Conservation (phyloP, 2,329 filamentous ascomycete genomes). For the Fusarium sp. region DNA sequence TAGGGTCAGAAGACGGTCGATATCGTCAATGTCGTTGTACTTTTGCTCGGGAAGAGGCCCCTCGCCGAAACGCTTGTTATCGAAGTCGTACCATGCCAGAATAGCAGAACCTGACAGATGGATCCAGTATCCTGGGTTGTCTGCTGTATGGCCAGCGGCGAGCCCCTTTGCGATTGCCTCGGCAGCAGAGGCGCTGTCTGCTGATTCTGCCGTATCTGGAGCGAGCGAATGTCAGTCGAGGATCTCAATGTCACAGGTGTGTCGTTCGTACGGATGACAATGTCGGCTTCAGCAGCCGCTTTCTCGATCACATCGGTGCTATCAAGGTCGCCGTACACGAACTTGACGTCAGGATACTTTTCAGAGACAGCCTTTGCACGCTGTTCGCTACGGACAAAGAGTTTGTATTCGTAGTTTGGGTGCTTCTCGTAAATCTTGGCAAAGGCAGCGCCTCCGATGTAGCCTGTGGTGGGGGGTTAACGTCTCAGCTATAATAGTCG, state of each 20-base stretch:
- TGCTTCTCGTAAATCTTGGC: constrained; percentile 56
- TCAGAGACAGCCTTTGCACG: constrained; percentile 57
- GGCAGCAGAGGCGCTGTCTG: constrained; percentile 57
- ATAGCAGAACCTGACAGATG: constrained; percentile 64
- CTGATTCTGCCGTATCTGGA: constrained; percentile 61
- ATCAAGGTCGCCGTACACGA: constrained; percentile 62
- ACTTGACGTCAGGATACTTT: constrained; percentile 59
- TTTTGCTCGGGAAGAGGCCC: constrained; percentile 56
- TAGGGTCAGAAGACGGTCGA: constrained; percentile 65
- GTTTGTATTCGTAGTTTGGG: constrained; percentile 59
- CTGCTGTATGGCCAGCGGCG: constrained; percentile 54
- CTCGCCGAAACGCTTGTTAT: constrained; percentile 57
- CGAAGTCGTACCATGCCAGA: constrained; percentile 59
- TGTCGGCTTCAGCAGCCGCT: constrained; percentile 62
- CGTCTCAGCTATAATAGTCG: too few relatives aligned
- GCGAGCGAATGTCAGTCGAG: not conserved
- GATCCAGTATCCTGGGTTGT: constrained; percentile 62
- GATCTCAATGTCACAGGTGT: constrained; percentile 5
- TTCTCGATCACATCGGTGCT: constrained; percentile 60
- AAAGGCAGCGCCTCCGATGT: constrained; percentile 64
- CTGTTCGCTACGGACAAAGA: constrained; percentile 60
- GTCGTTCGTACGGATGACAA: constrained; percentile 58
- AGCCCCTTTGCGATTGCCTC: constrained; percentile 60
- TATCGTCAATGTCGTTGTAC: constrained; percentile 70
- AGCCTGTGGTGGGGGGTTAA: constrained; percentile 49